phyloP scores from a whole-genome alignment of 805 yeast species.

The Kodamaea hsintzibuensis region DNA sequence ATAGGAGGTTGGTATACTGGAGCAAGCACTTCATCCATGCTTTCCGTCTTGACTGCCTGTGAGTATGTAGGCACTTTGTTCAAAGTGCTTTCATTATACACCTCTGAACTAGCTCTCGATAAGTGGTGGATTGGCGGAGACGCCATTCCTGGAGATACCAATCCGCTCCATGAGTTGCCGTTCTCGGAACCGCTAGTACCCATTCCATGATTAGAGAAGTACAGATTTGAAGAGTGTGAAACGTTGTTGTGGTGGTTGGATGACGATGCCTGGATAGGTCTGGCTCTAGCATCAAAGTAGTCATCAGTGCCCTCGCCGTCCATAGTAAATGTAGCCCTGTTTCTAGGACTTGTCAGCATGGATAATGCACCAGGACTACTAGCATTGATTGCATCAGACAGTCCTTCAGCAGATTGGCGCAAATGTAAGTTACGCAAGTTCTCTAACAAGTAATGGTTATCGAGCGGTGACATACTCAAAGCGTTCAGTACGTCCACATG shows the following conservation, averaged over 20 bases:
- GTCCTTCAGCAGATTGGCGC: neutral
- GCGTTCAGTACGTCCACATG: slow-evolving; percentile 19
- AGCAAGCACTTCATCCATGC: slow-evolving; percentile 52
- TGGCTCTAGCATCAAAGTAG: slow-evolving; percentile 23
- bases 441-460: slow-evolving; percentile 46
- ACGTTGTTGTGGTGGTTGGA: neutral
- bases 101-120: slow-evolving; percentile 58
- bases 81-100: slow-evolving; percentile 21
- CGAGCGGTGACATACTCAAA: slow-evolving; percentile 40
- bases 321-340: slow-evolving; percentile 36
- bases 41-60: slow-evolving; percentile 66
- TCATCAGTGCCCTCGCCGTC: slow-evolving; percentile 26
- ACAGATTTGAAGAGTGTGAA: slow-evolving; percentile 3
- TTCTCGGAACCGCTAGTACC: neutral
- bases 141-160: slow-evolving; percentile 38
- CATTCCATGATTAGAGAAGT: neutral
- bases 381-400: neutral
- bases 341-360: slow-evolving; percentile 19
- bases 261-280: slow-evolving; percentile 10
- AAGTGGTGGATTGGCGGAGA: slow-evolving; percentile 57
- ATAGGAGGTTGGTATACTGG: slow-evolving; percentile 68
- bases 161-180: neutral
- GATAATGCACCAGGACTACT: slow-evolving; percentile 24
- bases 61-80: slow-evolving; percentile 83
- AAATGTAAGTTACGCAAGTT: slow-evolving; percentile 52